phyloP scores from a whole-genome alignment of 2,329 filamentous ascomycete species.

The Paracoccidioides lutzii region DNA sequence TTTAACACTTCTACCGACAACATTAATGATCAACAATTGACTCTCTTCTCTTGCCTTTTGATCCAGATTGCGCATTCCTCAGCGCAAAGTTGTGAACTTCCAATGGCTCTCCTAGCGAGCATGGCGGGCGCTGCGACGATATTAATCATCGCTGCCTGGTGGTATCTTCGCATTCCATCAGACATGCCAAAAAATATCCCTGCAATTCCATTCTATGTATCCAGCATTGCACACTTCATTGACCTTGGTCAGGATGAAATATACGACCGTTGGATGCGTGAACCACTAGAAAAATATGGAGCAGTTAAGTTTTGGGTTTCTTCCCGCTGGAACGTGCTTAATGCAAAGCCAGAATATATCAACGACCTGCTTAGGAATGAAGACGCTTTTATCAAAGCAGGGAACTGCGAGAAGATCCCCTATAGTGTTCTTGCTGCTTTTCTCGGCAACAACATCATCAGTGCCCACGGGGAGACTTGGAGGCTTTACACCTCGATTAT shows the following conservation, averaged over 20 bases:
- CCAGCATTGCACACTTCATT: neutral
- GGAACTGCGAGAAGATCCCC: constrained; percentile 32
- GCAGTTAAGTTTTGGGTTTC: constrained; percentile 40
- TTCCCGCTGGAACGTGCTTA: constrained; percentile 38
- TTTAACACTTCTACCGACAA: neutral
- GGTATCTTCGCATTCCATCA: neutral
- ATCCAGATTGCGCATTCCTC: neutral
- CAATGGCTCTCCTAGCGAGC: neutral
- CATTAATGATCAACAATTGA: neutral
- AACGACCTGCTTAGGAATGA: constrained; percentile 27
- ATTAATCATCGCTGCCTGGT: neutral
- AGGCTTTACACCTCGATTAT: constrained; percentile 24
- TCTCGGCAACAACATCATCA: constrained; percentile 32
- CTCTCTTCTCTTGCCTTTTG: neutral
- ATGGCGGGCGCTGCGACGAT: neutral
- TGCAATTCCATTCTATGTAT: neutral
- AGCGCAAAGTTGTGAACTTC: neutral
- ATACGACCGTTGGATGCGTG: constrained; percentile 1
- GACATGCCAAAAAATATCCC: constrained; percentile 2
- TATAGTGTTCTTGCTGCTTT: constrained; percentile 26
- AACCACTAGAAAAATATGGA: constrained; percentile 18
- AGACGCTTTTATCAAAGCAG: constrained; percentile 25
- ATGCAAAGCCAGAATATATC: constrained; percentile 33
- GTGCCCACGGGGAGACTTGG: constrained; percentile 26
- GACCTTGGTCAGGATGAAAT: neutral